Conservation (phyloP, 164 flowering plant genomes). For the Macadamia tetraphylla region DNA sequence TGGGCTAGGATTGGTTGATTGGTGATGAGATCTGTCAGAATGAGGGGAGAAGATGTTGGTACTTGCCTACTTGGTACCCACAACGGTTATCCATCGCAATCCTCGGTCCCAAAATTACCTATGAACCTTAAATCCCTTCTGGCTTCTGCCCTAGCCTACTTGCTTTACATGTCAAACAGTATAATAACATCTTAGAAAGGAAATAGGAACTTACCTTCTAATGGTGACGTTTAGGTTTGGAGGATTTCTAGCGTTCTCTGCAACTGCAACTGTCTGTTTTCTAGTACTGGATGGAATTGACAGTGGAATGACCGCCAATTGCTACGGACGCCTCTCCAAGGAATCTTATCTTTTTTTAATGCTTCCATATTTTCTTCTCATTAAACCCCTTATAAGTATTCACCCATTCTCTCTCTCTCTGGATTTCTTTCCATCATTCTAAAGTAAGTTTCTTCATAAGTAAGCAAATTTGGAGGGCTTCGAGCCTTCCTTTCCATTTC, state of each 20-base stretch:
- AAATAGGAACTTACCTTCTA: constrained; percentile 16
- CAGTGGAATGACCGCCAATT: constrained; percentile 20
- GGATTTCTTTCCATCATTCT: constrained; percentile 5
- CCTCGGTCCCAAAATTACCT: constrained; percentile 36
- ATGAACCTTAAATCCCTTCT: constrained; percentile 28
- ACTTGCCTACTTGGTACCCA: constrained; percentile 24
- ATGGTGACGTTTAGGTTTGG: constrained; percentile 24
- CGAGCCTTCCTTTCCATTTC: too few relatives aligned
- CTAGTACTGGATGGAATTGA: constrained; percentile 21
- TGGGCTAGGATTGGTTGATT: too few relatives aligned
- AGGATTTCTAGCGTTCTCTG: constrained; percentile 35
- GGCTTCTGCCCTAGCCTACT: constrained; percentile 20
- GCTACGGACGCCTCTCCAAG: constrained; percentile 5
- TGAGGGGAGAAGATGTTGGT: too few relatives aligned
- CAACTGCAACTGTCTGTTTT: constrained; percentile 35
- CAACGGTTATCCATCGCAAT: constrained; percentile 59
- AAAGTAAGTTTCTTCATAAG: too few relatives aligned
- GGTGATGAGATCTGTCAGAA: constrained; percentile 28
- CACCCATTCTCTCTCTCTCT: too few relatives aligned
- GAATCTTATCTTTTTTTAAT: constrained; percentile 8
- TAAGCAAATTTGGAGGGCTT: too few relatives aligned
- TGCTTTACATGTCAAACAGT: constrained; percentile 15
- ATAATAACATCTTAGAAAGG: constrained; percentile 18
- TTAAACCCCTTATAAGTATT: too few relatives aligned
- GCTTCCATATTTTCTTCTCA: neutral